These are phyloP conservation scores for Dioszegia hungarica DNA, from an alignment of 768 basidiomycete genomes.

Conservation along the genomic window DNA sequence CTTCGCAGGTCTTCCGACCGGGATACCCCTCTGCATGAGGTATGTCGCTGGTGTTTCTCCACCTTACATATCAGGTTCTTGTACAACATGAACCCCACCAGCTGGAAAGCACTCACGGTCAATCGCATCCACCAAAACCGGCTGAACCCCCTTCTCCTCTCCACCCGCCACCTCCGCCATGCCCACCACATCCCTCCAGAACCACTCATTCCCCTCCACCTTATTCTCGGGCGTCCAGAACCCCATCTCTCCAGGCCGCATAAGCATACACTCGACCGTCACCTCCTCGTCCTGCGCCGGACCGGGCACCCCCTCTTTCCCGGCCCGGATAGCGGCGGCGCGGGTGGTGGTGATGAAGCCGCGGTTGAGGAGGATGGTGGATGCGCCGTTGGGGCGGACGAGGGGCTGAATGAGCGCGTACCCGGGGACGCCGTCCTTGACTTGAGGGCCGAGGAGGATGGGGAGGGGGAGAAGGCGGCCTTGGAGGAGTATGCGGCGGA, in stretches of 20 bases:
- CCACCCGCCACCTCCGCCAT: constrained; percentile 79
- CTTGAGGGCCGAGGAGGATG: constrained; percentile 77
- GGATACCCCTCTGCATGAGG: constrained; percentile 61
- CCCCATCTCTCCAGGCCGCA: constrained; percentile 56
- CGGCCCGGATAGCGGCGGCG: constrained; percentile 39
- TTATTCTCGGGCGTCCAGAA: constrained; percentile 88
- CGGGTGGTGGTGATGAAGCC: constrained; percentile 66
- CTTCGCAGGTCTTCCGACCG: constrained; percentile 73
- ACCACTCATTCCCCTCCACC: constrained; percentile 76
- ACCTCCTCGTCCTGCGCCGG: constrained; percentile 53
- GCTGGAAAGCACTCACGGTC: constrained; percentile 59
- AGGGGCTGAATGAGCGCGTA: constrained; percentile 85
- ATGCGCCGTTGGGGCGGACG: constrained; percentile 58
- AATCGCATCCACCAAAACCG: constrained; percentile 83
- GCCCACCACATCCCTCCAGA: constrained; percentile 77
- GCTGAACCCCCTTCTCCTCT: constrained; percentile 66
- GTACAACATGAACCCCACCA: too few relatives aligned
- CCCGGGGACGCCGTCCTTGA: constrained; percentile 82
- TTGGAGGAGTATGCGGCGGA: constrained; percentile 71
- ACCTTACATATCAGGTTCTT: constrained; percentile 54
- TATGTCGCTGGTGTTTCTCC: constrained; percentile 53
- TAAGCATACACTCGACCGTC: constrained; percentile 80
- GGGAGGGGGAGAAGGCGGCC: constrained; percentile 77
- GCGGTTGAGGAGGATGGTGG: constrained; percentile 84
- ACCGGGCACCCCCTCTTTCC: constrained; percentile 20